Base-by-base conservation (phyloP, 164 flowering plant genomes). In the Sextonia rubra region DNA sequence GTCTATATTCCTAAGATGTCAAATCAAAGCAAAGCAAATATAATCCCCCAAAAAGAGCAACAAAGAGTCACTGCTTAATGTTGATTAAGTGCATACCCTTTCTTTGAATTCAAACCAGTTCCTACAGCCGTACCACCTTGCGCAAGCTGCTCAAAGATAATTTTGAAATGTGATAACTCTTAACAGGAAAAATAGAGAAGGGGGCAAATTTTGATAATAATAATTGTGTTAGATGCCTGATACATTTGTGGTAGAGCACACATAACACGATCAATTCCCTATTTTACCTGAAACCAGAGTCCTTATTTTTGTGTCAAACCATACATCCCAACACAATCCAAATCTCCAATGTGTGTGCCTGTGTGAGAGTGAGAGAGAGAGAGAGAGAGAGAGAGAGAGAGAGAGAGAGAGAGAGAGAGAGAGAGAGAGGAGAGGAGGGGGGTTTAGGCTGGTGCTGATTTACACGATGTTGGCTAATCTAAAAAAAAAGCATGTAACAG, bases 101-200 rank as follows among this genome's bases (percentile, higher is more conserved):
- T 95, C 85, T 93, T 95, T 12, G 97, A 88, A 85, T 95, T 95
- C 84, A 95, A 79, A 72, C 99, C 99, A 74, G 98, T 95, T 68
- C 99, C 99, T 5, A 95, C 98, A 71, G 99, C 99, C 80, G 99
- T 95, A 62, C 99, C 99, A 77, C 99, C 99, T 76, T 95, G 99
- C 73, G 99, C 99, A 80, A 95, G 93, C 99, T 95, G 89, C 80
- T 52, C 75, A 79, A 48, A 2, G 47, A 82, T n/a, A 75, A 23
- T 27, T 70, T 75, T 29, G 47, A 67, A 18, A 17, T 26, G 66
- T 85, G 64, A 85, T 77, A 76, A 64, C 60, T 69, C 15, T 58
- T 2, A 37, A 37, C 44, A 69, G 47, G 56, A 62, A 25, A 47
- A 74, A 77, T 48, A 17, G 23, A 47, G 8, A 26, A 49, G n/a